Conservation (phyloP, 2,329 filamentous ascomycete species). For the Venturia effusa region DNA sequence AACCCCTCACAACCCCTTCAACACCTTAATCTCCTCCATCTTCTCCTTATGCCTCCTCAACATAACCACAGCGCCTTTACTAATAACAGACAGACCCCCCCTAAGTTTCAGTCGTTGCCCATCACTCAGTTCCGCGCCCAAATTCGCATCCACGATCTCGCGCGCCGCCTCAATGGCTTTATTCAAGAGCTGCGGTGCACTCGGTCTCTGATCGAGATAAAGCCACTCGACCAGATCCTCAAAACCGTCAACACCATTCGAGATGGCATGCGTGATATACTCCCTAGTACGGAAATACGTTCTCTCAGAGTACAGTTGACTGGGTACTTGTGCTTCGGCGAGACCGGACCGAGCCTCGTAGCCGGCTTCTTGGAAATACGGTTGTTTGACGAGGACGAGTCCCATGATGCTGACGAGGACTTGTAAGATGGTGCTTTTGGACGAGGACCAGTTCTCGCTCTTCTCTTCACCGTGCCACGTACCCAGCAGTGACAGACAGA, state of each 20-base stretch:
- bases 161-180: slow-evolving; percentile 33
- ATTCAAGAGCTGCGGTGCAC: slow-evolving; percentile 30
- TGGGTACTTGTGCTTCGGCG: slow-evolving; percentile 34
- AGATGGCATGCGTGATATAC: slow-evolving; percentile 40
- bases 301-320: slow-evolving; percentile 42
- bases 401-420: slow-evolving; percentile 47
- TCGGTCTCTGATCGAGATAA: slow-evolving; percentile 30
- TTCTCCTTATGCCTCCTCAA: slow-evolving; percentile 29
- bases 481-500: slow-evolving; percentile 47
- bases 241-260: slow-evolving; percentile 33
- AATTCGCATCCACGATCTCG: slow-evolving; percentile 30
- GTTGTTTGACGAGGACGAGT: slow-evolving; percentile 46
- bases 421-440: slow-evolving; percentile 45
- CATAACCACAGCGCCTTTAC: slow-evolving; percentile 35
- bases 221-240: slow-evolving; percentile 42
- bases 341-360: slow-evolving; percentile 42
- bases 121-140: slow-evolving; percentile 16
- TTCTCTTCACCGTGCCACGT: slow-evolving; percentile 46
- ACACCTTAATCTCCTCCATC: slow-evolving; percentile 19
- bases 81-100: slow-evolving; percentile 37
- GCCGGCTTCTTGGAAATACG: slow-evolving; percentile 55
- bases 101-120: slow-evolving; percentile 18
- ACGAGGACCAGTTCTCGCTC: slow-evolving; percentile 43
- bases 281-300: slow-evolving; percentile 41
- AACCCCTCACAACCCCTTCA: not conserved